Evolutionary conservation across 2,329 filamentous ascomycete species (phyloP).

Genomic region (Claviceps capensis): DNA sequence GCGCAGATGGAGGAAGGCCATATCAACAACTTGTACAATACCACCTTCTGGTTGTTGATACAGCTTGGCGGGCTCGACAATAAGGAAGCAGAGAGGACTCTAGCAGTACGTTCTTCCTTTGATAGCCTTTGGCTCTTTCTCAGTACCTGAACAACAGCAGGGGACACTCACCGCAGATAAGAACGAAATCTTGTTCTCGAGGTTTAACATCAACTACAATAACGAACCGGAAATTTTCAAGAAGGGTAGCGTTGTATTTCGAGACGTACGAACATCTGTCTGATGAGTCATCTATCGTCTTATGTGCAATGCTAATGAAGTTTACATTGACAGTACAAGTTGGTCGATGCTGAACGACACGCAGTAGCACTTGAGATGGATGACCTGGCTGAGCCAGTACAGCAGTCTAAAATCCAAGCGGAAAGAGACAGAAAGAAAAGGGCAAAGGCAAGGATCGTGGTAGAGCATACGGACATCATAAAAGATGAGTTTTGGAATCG

Average conservation of each 20-base stretch:
- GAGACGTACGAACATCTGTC: conserved; percentile 44
- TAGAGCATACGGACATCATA: conserved; percentile 88
- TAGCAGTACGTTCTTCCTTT: conserved; percentile 41
- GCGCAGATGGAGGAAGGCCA: conserved; percentile 46
- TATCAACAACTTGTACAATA: conserved; percentile 98
- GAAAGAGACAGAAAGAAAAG: conserved; percentile 74
- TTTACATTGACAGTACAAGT: conserved; percentile 45
- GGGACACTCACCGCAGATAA: conserved; percentile 79
- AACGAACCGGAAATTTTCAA: conserved; percentile 86
- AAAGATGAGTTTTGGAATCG: conserved; percentile 87
- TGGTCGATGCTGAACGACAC: conserved; percentile 45
- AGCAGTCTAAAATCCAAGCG: conserved; percentile 62
- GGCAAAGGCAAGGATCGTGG: conserved; percentile 64
- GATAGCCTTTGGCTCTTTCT: not conserved
- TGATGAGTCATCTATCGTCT: not conserved
- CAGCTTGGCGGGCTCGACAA: conserved; percentile 61
- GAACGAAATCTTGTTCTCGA: conserved; percentile 86
- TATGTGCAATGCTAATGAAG: not conserved
- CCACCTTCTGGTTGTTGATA: conserved; percentile 85
- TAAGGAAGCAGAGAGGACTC: conserved; percentile 65
- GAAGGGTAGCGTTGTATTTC: conserved; percentile 83
- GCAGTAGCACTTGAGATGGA: conserved; percentile 33
- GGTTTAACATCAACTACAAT: conserved; percentile 93
- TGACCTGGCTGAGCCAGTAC: conserved; percentile 34
- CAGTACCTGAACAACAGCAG: conserved; percentile 26